These are phyloP conservation scores for Gossypium turneri DNA, from an alignment of 345 rosid species.

Conservation along the genomic window DNA sequence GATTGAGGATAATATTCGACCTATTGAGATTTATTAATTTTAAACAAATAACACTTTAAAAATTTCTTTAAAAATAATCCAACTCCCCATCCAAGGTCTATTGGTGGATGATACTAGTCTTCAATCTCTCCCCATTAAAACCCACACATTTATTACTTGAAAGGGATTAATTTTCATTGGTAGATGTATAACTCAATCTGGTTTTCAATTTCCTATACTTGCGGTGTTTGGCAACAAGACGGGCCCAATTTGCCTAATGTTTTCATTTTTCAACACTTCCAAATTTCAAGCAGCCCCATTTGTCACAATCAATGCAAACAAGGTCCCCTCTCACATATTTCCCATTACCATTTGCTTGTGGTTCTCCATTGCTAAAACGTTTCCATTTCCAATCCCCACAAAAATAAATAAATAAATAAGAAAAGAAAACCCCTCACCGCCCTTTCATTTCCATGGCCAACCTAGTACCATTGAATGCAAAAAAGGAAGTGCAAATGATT, in stretches of 20 bases:
- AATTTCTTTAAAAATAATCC: too few relatives aligned
- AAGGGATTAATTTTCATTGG: neutral
- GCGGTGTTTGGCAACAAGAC: too few relatives aligned
- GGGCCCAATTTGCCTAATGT: too few relatives aligned
- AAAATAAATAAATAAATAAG: neutral
- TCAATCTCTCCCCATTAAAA: neutral
- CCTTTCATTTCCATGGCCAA: neutral
- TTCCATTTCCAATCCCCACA: constrained; percentile 9
- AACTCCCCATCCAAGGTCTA: neutral
- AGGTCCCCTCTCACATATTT: constrained; percentile 18
- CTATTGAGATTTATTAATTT: too few relatives aligned
- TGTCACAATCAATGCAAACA: neutral
- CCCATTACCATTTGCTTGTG: constrained; percentile 21
- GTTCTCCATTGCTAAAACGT: constrained; percentile 31
- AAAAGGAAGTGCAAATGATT: neutral
- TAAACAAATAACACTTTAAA: too few relatives aligned
- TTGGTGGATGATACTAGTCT: too few relatives aligned
- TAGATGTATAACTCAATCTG: neutral
- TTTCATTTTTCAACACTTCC: too few relatives aligned
- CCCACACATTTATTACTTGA: neutral
- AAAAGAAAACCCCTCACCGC: neutral
- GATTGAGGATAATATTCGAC: too few relatives aligned
- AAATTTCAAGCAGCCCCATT: neutral
- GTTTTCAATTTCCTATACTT: too few relatives aligned
- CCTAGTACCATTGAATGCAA: too few relatives aligned